These are phyloP conservation scores for Colletotrichum tanaceti DNA, from an alignment of 2,329 filamentous ascomycete genomes.

Conservation along the genomic window DNA sequence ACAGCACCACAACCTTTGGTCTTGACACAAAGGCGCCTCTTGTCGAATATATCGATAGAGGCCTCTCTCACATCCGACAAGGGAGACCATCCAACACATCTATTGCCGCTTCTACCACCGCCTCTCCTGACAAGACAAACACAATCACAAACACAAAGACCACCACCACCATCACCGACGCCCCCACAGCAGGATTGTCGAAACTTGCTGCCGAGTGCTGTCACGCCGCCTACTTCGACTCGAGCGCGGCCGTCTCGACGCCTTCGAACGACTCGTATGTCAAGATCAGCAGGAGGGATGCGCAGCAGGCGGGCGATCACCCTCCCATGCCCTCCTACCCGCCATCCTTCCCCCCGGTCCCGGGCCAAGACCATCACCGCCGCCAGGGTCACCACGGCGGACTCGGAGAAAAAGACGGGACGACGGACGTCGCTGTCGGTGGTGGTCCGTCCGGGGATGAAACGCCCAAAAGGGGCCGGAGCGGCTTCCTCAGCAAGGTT, in stretches of 20 bases:
- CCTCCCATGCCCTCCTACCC: neutral
- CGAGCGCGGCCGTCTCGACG: conserved; percentile 10
- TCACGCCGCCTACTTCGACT: conserved; percentile 44
- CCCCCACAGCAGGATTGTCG: conserved; percentile 44
- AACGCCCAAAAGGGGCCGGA: conserved; percentile 46
- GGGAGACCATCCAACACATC: conserved; percentile 30
- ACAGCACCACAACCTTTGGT: conserved; percentile 14
- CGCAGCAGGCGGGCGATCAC: conserved; percentile 32
- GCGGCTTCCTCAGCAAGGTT: conserved; percentile 52
- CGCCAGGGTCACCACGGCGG: conserved; percentile 7
- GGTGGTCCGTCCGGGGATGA: conserved; percentile 28
- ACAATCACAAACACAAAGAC: too few relatives aligned
- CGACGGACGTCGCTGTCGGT: conserved; percentile 23
- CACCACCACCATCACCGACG: conserved; percentile 37
- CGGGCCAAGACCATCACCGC: conserved; percentile 5
- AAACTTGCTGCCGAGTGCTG: conserved; percentile 48
- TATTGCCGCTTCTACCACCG: neutral
- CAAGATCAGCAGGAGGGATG: conserved; percentile 43
- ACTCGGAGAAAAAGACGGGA: conserved; percentile 31
- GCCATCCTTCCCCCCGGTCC: neutral
- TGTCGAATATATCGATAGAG: conserved; percentile 61
- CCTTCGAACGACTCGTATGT: conserved; percentile 40
- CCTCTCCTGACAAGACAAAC: conserved; percentile 3
- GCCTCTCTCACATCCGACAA: conserved; percentile 58
- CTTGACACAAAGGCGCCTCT: conserved; percentile 60